Evolutionary conservation across 371 early-diverging fungal species (phyloP).

Genomic region (Lichtheimia ramosa): DNA sequence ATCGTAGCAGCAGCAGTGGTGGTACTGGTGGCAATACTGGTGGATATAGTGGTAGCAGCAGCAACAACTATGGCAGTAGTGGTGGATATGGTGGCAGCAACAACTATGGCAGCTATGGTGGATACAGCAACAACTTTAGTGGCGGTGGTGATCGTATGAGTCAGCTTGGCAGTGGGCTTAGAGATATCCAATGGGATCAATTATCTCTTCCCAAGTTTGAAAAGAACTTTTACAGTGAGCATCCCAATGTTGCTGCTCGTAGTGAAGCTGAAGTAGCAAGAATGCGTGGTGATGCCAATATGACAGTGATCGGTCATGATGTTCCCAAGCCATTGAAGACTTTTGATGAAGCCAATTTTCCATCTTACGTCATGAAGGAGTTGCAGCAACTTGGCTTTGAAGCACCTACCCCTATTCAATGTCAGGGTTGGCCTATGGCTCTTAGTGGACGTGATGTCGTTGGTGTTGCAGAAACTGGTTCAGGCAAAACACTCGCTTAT

Average conservation of each 20-base stretch:
- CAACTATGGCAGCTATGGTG: conserved; percentile 32
- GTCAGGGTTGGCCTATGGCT: conserved; percentile 99
- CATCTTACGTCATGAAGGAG: conserved; percentile 84
- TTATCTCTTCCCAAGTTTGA: conserved; percentile 76
- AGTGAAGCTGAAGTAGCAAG: conserved; percentile 59
- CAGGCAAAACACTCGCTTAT: conserved; percentile 98
- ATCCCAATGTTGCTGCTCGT: conserved; percentile 62
- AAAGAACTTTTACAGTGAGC: conserved; percentile 93
- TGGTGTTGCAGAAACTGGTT: conserved; percentile 98
- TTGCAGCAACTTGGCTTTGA: conserved; percentile 84
- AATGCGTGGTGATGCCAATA: conserved; percentile 67
- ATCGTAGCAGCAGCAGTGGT: conserved; percentile 16
- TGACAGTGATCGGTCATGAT: conserved; percentile 70
- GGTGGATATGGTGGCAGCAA: conserved; percentile 35
- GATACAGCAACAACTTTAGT: conserved; percentile 21
- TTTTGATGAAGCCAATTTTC: conserved; percentile 86
- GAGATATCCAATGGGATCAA: conserved; percentile 72
- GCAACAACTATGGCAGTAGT: conserved; percentile 34
- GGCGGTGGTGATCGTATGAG: conserved; percentile 63
- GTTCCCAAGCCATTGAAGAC: conserved; percentile 82
- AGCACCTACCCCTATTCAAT: conserved; percentile 97
- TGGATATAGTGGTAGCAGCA: conserved; percentile 19
- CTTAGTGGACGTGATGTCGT: conserved; percentile 98
- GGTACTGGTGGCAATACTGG: conserved; percentile 22
- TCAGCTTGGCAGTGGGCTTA: conserved; percentile 58